phyloP scores from a whole-genome alignment of 176 grass and related monocot species.

The Microstegium vimineum region DNA sequence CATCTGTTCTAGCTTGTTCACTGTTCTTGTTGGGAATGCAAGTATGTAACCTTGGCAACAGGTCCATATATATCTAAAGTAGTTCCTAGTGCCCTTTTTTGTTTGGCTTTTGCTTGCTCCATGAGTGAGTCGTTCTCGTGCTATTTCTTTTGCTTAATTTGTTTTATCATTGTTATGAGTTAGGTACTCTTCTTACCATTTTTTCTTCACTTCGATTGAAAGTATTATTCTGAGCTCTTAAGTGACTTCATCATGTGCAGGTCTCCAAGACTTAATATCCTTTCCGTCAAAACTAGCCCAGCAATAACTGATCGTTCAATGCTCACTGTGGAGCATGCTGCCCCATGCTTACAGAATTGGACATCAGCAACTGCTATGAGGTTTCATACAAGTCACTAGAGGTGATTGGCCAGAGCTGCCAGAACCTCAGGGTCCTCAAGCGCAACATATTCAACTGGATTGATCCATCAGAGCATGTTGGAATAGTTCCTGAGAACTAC shows the following conservation, averaged over 20 bases:
- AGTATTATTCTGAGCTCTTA: slow-evolving; percentile 5
- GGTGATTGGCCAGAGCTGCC: slow-evolving; percentile 71
- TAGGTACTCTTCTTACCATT: neutral
- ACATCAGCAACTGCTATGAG: slow-evolving; percentile 88
- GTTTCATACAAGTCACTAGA: slow-evolving; percentile 73
- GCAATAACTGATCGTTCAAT: slow-evolving; percentile 61
- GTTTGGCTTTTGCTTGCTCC: neutral
- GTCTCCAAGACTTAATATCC: slow-evolving; percentile 52
- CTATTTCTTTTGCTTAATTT: neutral
- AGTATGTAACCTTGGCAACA: neutral
- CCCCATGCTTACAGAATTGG: slow-evolving; percentile 62
- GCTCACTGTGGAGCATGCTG: slow-evolving; percentile 55
- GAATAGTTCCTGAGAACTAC: slow-evolving; percentile 72
- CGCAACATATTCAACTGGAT: slow-evolving; percentile 85
- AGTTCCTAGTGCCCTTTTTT: neutral
- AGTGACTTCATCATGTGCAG: slow-evolving; percentile 38
- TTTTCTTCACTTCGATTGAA: slow-evolving; percentile 2
- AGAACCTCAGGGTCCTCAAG: slow-evolving; percentile 58
- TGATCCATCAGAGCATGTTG: slow-evolving; percentile 70
- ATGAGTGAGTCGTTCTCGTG: neutral
- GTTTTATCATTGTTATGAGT: neutral
- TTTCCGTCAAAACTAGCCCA: slow-evolving; percentile 68
- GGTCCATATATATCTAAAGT: neutral
- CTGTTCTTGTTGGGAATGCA: neutral
- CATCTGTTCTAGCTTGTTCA: neutral